Evolutionary conservation across 2,329 filamentous ascomycete genomes (phyloP).

Genomic region (Cercospora sp.): DNA sequence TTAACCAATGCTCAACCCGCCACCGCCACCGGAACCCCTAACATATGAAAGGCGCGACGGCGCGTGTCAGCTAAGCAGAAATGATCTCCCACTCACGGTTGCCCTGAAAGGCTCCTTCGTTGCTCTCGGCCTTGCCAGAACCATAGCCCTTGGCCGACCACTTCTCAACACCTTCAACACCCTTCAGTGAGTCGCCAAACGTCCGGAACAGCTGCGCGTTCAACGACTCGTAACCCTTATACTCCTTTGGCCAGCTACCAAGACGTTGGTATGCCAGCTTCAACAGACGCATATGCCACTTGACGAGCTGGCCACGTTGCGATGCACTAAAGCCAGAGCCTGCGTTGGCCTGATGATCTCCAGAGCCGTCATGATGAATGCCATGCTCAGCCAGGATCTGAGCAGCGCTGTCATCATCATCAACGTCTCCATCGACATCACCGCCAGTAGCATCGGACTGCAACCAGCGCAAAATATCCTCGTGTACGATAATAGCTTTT

Average conservation of each 20-base stretch:
- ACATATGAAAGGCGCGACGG: neutral
- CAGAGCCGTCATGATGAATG: constrained; percentile 33
- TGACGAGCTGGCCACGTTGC: constrained; percentile 35
- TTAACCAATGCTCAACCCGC: neutral
- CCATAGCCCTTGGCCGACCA: constrained; percentile 51
- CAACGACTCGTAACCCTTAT: constrained; percentile 50
- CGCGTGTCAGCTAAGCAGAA: neutral
- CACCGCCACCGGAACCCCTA: neutral
- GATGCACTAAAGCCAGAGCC: constrained; percentile 28
- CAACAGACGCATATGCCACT: constrained; percentile 41
- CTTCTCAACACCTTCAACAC: constrained; percentile 49
- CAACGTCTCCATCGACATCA: constrained; percentile 37
- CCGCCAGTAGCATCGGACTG: constrained; percentile 31
- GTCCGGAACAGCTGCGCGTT: constrained; percentile 47
- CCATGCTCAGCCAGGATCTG: constrained; percentile 41
- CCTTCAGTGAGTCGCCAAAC: constrained; percentile 45
- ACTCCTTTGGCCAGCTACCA: constrained; percentile 50
- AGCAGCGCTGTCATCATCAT: constrained; percentile 42
- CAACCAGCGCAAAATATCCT: constrained; percentile 35
- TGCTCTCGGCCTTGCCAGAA: constrained; percentile 48
- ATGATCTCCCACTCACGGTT: constrained; percentile 38
- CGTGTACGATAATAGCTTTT: constrained; percentile 41
- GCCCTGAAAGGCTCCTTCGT: constrained; percentile 40
- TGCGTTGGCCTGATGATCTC: constrained; percentile 27
- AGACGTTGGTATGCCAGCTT: constrained; percentile 46